These are phyloP conservation scores for Umbelopsis sp. DNA, from an alignment of 192 early-diverging fungal species.

Conservation along the genomic window DNA sequence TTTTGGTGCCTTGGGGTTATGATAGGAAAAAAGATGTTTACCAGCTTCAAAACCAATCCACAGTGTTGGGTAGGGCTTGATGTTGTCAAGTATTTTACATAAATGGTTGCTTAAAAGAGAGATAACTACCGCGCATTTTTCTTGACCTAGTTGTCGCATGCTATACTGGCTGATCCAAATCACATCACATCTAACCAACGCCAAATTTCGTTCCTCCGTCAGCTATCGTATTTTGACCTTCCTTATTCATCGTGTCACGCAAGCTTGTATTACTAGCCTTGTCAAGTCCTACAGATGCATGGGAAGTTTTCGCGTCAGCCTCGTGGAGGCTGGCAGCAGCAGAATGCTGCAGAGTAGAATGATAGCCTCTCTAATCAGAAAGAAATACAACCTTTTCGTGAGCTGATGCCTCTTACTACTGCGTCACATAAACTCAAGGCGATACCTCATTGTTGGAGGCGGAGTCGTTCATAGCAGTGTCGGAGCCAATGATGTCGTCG, in stretches of 20 bases:
- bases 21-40: too few species aligned
- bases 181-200: background rate
- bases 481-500: background rate
- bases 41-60: too few species aligned
- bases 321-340: too few species aligned
- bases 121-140: too few species aligned
- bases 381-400: too few species aligned
- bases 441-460: background rate
- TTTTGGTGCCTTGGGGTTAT: too few species aligned
- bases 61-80: too few species aligned
- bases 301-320: too few species aligned
- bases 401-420: background rate
- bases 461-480: background rate
- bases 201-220: slow-evolving; percentile 10
- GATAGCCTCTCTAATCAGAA: background rate
- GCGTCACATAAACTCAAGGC: background rate
- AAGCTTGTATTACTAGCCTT: background rate
- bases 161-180: background rate
- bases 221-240: background rate
- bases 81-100: too few species aligned
- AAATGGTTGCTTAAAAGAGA: too few species aligned
- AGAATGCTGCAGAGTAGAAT: too few species aligned
- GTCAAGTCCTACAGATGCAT: too few species aligned
- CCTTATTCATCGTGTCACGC: background rate
- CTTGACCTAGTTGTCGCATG: background rate